Evolutionary conservation across 768 basidiomycete genomes (phyloP), one percentile per base, ranked within the genome.

Genomic region (Roridomyces roridus): DNA sequence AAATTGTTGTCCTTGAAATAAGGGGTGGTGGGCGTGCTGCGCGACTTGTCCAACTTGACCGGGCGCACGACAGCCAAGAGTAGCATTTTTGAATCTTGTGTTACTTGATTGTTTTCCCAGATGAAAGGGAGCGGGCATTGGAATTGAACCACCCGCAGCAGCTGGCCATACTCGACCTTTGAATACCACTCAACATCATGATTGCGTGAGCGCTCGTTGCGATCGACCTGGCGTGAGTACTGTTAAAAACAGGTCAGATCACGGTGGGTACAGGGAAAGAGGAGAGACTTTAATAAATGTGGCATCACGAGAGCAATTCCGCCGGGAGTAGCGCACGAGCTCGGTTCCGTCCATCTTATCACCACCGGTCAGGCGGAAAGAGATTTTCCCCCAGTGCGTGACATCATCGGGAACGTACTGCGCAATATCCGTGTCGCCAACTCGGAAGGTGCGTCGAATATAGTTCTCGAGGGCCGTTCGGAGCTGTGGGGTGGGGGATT

Each of bases 61-160:
- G 49, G 36, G 20, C 49, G 49, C 15, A 51, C 25, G 28, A 41
- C 49, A n/a, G 49, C 49, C 14, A 51, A 36, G 12, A 51, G 49
- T 8, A 51, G 34, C 20, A 36, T 41, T 10, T 20, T 10, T 7
- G 39, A 10, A 8, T 41, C 18, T 20, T 37, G 37, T n/a, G n/a
- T n/a, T 6, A 41, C 23, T 6, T 25, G 18, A 17, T 36, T 15
- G 35, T 40, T 36, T 12, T 20, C 21, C 39, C 39, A 10, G 39
- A 11, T 20, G 14, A 41, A 10, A 9, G 49, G 35, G 21, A 29
- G 46, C 9, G 25, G 17, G 8, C 15, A 17, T 7, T n/a, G 12
- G 45, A 46, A 29, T 29, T 48, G 15, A 8, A 51, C 39, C 14
- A 37, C 20, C 35, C 36, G 20, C 20, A 51, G 42, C 12, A 53